phyloP scores from a whole-genome alignment of 2,329 filamentous ascomycete species.

The Penicillium sp. region DNA sequence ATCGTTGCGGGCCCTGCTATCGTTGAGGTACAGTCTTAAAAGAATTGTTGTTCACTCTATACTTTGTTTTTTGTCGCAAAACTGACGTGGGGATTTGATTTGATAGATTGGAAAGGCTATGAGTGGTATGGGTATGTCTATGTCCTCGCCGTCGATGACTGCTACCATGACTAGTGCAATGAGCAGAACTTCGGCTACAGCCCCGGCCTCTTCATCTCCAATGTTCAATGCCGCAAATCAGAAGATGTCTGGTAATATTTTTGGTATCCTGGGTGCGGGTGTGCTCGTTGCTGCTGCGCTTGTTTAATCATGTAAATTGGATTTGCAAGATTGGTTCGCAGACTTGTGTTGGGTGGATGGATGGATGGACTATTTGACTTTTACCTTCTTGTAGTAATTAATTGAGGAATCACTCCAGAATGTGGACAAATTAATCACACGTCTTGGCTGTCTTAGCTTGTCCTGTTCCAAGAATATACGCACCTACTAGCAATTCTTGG shows the following conservation, averaged over 20 bases:
- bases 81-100: neutral
- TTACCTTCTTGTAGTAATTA: neutral
- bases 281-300: neutral
- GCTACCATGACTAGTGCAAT: neutral
- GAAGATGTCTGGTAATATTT: neutral
- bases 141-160: neutral
- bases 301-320: neutral
- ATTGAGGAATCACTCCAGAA: neutral
- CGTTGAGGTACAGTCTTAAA: conserved; percentile 25
- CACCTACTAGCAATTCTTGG: neutral
- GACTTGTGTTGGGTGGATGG: neutral
- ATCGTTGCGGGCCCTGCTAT: conserved; percentile 35
- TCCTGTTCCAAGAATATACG: neutral
- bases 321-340: neutral
- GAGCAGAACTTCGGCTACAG: neutral
- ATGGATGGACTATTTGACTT: neutral
- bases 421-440: neutral
- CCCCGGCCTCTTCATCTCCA: conserved; percentile 7
- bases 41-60: neutral
- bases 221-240: neutral
- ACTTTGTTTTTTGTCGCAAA: neutral
- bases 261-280: neutral
- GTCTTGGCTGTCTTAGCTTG: neutral
- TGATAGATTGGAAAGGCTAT: neutral
- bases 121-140: neutral